A percentile compares a stretch with the other conserved stretches of the same genome.
phyloP scores from a whole-genome alignment of 352 stramenopile species.

The Phytophthora idaei region DNA sequence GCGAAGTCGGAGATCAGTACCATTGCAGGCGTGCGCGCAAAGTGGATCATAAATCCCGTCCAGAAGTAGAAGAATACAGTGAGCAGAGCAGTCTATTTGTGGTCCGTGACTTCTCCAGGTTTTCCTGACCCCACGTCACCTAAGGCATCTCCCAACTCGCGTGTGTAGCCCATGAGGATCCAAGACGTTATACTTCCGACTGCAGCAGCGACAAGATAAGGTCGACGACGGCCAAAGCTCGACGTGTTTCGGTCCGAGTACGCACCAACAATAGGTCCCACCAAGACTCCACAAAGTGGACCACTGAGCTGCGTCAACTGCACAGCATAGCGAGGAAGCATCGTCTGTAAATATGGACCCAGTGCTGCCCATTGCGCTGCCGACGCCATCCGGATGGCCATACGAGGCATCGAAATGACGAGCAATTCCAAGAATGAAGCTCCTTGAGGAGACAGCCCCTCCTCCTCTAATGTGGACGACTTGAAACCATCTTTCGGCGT shows the following conservation, averaged over 20 bases:
- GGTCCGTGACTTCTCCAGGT: conserved; percentile 35
- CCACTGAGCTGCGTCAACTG: conserved; percentile 61
- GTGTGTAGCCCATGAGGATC: conserved; percentile 58
- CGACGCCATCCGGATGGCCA: conserved; percentile 72
- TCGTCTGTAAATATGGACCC: conserved; percentile 56
- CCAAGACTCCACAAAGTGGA: conserved; percentile 53
- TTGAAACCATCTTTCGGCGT: conserved; percentile 32
- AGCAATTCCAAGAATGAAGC: conserved; percentile 43
- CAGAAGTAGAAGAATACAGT: conserved; percentile 65
- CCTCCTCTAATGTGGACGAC: conserved; percentile 29
- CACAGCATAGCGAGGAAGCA: conserved; percentile 53
- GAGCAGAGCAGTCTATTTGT: conserved; percentile 52
- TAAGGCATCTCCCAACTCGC: conserved; percentile 47
- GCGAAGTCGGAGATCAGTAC: conserved; percentile 66
- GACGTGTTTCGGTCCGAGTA: conserved; percentile 41
- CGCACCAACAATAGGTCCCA: conserved; percentile 53
- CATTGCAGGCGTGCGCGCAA: conserved; percentile 50
- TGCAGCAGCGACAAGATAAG: conserved; percentile 42
- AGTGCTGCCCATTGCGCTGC: conserved; percentile 61
- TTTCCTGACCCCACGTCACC: conserved; percentile 45
- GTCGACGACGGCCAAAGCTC: conserved; percentile 43
- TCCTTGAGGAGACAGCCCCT: neutral
- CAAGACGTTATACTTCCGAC: conserved; percentile 50
- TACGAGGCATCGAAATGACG: conserved; percentile 54
- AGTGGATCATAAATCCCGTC: conserved; percentile 70